A percentile compares a stretch with the other conserved stretches of the same genome.
Evolutionary conservation across 345 rosid genomes (phyloP).

Genomic region (Excoecaria agallocha): DNA sequence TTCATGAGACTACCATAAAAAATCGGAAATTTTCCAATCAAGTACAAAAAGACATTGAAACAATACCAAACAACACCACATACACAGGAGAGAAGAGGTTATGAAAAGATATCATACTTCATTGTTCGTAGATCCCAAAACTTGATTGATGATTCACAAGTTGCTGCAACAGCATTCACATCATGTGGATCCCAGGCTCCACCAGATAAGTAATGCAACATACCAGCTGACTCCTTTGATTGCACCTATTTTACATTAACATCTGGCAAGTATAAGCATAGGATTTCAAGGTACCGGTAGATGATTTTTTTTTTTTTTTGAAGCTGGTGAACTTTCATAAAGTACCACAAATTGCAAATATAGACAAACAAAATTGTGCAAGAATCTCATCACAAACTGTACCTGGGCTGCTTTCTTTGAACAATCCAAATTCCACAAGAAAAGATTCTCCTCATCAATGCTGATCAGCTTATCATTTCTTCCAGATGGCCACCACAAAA

Average conservation of each 20-base stretch:
- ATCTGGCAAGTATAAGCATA: constrained; percentile 28
- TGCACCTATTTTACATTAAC: constrained; percentile 49
- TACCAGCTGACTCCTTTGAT: constrained; percentile 79
- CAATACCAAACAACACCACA: background rate
- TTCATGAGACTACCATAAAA: too few relatives aligned
- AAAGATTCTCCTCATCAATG: constrained; percentile 73
- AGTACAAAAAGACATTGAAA: background rate
- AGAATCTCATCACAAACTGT: background rate
- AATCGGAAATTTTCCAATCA: background rate
- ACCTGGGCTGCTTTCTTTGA: constrained; percentile 80
- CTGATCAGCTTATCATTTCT: constrained; percentile 77
- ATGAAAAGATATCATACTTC: constrained; percentile 48
- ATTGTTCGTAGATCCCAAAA: constrained; percentile 84
- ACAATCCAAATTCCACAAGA: constrained; percentile 77
- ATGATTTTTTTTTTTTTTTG: background rate
- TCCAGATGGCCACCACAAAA: constrained; percentile 91
- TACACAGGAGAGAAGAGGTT: background rate
- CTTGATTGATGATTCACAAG: constrained; percentile 84
- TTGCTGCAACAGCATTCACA: constrained; percentile 66
- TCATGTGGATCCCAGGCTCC: constrained; percentile 98
- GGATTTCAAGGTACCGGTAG: constrained; percentile 15
- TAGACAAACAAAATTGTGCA: background rate
- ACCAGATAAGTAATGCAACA: constrained; percentile 77
- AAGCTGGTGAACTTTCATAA: background rate
- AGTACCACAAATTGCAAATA: background rate